Evolutionary conservation across 805 yeast genomes (phyloP), one percentile per base, ranked within the genome.

Genomic region (Candida silvicultrix): DNA sequence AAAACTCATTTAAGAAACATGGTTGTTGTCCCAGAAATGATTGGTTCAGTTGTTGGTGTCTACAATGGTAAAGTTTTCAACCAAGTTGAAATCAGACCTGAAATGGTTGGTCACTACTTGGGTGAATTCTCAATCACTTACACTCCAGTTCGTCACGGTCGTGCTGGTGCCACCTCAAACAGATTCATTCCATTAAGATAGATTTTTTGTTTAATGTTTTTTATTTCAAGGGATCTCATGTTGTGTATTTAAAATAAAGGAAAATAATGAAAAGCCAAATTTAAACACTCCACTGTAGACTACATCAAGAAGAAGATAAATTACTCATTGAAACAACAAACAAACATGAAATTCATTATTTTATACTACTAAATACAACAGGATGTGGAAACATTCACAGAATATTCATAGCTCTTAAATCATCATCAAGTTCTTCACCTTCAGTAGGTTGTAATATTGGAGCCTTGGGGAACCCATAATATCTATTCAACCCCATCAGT

Each of bases 31-130:
- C 99, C 99, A 78, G 99, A 94, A 83, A 94, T 94, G 99, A 89
- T 94, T 67, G 99, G 99, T 73, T 89, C 97, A 55, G 95, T 92
- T 62, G 83, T 94, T 65, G 97, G 97, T 79, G 86, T 94, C 66
- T 94, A 94, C 96, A 94, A 94, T 84, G 99, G 99, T 80, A 94
- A 94, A 82, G 88, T 80, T 65, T 94, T 94, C 95, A 92, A 92
- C 95, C 86, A 84, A 67, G 97, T 94, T 74, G 99, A 94, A 77
- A 79, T 94, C 78, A 89, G 80, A 76, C 97, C 99, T 69, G 99
- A 94, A 82, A 94, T 94, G 99, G 90, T 92, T 72, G 98, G 99
- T 73, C 97, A 92, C 86, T 94, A 94, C 95, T 87, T 94, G 68
- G 99, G 97, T 80, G 99, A 94, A 82, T 94, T 94, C 89, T 92